These are phyloP conservation scores for Saccharomycopsis hybrid DNA, from an alignment of 1,139 yeast genomes.

Conservation along the genomic window DNA sequence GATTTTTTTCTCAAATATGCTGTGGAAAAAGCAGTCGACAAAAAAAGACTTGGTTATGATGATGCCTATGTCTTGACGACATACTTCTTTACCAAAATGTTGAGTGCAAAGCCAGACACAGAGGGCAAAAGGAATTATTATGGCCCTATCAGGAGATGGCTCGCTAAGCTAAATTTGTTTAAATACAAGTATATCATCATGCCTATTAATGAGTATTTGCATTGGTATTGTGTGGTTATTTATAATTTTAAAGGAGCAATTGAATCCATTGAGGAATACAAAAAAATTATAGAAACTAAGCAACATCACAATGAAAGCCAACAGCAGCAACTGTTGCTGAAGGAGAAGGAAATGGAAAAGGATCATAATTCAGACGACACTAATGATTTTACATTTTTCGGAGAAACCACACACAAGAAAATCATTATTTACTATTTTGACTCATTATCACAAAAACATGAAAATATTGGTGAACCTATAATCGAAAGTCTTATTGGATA, in stretches of 20 bases:
- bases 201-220: constrained; percentile 76
- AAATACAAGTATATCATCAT: constrained; percentile 57
- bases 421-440: constrained; percentile 69
- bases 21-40: constrained; percentile 35
- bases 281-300: neutral
- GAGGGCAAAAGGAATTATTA: constrained; percentile 36
- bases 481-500: constrained; percentile 61
- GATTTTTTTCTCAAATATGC: constrained; percentile 65
- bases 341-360: neutral
- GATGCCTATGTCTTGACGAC: constrained; percentile 71
- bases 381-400: neutral
- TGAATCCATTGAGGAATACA: neutral
- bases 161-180: constrained; percentile 61
- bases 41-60: constrained; percentile 19
- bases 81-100: constrained; percentile 70
- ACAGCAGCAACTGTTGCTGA: neutral
- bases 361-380: constrained; percentile 9
- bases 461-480: constrained; percentile 47
- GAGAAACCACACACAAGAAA: constrained; percentile 20
- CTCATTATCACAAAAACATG: constrained; percentile 60
- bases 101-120: constrained; percentile 28
- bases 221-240: constrained; percentile 85
- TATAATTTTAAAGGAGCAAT: constrained; percentile 34
- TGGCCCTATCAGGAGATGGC: constrained; percentile 72
- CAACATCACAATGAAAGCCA: neutral